Percentiles rank a stretch among this genome's conserved stretches.
phyloP scores from a whole-genome alignment of 257 asterid genomes.

The Ilex aquifolium region DNA sequence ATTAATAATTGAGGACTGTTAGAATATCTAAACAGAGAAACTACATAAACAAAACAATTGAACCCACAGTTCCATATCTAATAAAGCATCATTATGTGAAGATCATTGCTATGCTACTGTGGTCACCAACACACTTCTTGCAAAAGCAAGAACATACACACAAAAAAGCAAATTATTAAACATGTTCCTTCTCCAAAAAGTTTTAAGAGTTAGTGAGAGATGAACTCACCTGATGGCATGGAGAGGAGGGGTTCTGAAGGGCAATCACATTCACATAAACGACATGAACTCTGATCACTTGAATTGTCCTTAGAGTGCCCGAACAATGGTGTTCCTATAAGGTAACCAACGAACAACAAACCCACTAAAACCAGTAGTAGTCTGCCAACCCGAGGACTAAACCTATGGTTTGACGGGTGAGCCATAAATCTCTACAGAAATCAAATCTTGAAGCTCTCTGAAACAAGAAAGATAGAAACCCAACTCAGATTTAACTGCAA shows the following conservation, averaged over 20 bases:
- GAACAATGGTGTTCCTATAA: slow-evolving; percentile 11
- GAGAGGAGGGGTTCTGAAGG: slow-evolving; percentile 15
- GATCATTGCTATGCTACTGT: no score
- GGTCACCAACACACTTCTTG: no score
- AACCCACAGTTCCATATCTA: no score
- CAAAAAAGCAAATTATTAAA: not conserved
- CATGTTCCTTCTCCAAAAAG: no score
- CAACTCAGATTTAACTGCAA: not conserved
- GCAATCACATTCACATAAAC: slow-evolving; percentile 33
- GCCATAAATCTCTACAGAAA: slow-evolving; percentile 18
- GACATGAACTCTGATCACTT: slow-evolving; percentile 20
- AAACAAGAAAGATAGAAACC: not conserved
- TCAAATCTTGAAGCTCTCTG: slow-evolving; percentile 7
- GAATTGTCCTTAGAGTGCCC: slow-evolving; percentile 5
- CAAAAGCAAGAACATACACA: not conserved
- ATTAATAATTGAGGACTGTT: no score
- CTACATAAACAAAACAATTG: no score
- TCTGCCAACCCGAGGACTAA: slow-evolving; percentile 18
- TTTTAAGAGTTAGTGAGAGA: not conserved
- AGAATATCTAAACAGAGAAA: no score
- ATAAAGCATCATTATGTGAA: no score
- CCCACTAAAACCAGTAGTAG: slow-evolving; percentile 15
- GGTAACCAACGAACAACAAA: slow-evolving; percentile 12
- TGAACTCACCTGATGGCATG: slow-evolving; percentile 22
- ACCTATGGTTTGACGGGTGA: slow-evolving; percentile 24